These are phyloP conservation scores for Auxenochlorella pyrenoidosa DNA, from an alignment of 139 green algal species.

Conservation along the genomic window DNA sequence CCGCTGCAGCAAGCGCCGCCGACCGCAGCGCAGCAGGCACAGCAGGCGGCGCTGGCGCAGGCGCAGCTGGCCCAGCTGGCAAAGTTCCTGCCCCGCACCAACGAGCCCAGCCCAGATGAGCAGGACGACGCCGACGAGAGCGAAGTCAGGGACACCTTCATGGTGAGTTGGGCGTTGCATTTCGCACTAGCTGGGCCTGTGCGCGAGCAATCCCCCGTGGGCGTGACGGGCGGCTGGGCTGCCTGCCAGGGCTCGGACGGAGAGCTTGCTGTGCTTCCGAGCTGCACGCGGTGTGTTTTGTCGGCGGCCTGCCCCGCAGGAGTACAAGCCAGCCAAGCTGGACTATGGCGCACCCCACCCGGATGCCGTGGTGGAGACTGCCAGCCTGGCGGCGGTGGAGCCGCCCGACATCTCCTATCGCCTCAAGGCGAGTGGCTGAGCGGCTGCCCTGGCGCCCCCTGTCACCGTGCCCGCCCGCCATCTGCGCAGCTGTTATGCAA, in stretches of 20 bases:
- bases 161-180: conserved; percentile 43
- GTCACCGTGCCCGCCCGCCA: no score
- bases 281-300: no score
- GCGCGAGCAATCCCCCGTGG: no score
- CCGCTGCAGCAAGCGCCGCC: background rate
- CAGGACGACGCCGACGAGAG: conserved; percentile 40
- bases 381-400: conserved; percentile 58
- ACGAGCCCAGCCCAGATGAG: conserved; percentile 29
- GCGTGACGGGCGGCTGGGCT: no score
- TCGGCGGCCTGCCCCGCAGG: background rate
- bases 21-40: background rate
- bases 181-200: no score
- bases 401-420: conserved; percentile 63
- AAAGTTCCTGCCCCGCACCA: background rate
- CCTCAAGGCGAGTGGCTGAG: background rate
- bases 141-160: conserved; percentile 39
- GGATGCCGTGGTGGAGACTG: conserved; percentile 70
- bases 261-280: no score
- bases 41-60: background rate
- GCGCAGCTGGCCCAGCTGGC: conserved; percentile 22
- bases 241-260: no score
- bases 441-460: no score
- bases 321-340: conserved; percentile 62
- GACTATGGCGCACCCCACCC: conserved; percentile 53
- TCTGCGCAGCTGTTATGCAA: no score